Evolutionary conservation across 1,284 basidiomycete genomes (phyloP), one percentile per base, ranked within the genome.

Genomic region (Ceratobasidium sp.): DNA sequence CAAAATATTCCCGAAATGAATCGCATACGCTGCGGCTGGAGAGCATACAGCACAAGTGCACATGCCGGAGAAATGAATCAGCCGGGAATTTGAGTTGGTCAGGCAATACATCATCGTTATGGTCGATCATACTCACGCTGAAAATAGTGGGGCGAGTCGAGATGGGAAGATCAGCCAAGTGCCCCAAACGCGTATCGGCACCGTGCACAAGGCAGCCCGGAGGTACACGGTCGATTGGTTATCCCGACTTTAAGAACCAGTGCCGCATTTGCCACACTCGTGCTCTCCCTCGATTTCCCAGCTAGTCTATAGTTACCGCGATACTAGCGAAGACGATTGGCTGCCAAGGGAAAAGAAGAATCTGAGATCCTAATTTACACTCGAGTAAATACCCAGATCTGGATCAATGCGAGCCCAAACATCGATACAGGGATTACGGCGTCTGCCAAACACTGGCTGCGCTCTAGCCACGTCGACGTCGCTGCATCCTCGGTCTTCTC

Each of bases 391-490:
- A n/a, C n/a, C n/a, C n/a, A n/a, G n/a, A n/a, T n/a, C n/a, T n/a
- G 47, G 32, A 47, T 34, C 49, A 62, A 43, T 43, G 43, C 43
- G 45, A 43, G 7, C 49, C 17, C 27, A 50, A 25, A 25, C 32
- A 17, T 17, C n/a, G 10, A 27, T 35, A 17, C 27, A 54, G 52
- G 52, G 52, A 27, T 22, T 49, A 27, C 47, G 47, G 3, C 45
- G 22, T 20, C 27, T 45, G 22, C 57, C 42, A 47, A 67, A 31
- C 54, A 54, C 38, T 34, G 50, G 38, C 25, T 34, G 20, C 32
- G 49, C 49, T 17, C 52, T 54, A n/a, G 52, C 52, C 52, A 54
- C 52, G 52, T 54, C 52, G 52, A 34, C 52, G 52, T 35, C 15
- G 15, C 27, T 12, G 27, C 31, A 13, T 10, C 20, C 27, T 5